A percentile compares a stretch with the other conserved stretches of the same genome.
phyloP scores from a whole-genome alignment of 352 stramenopile genomes.

The Globisporangium recalcitrans region DNA sequence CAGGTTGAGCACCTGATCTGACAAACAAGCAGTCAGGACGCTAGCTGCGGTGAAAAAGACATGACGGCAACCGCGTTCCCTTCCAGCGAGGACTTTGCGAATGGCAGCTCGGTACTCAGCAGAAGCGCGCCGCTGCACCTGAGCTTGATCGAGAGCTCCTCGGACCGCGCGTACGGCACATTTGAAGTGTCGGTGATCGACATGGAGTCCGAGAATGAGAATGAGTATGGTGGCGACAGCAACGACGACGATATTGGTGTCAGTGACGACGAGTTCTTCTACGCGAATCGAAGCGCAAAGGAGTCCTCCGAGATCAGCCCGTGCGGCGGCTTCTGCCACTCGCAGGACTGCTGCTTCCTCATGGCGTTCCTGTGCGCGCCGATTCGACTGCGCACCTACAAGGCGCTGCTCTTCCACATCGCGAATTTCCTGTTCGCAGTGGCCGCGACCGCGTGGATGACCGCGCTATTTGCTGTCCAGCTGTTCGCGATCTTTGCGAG shows the following conservation, averaged over 20 bases:
- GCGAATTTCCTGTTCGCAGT: conserved; percentile 44
- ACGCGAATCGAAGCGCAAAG: not conserved
- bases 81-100: not conserved
- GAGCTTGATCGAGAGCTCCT: conserved; percentile 16
- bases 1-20: not conserved
- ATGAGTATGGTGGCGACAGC: too few relatives aligned
- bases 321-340: conserved; percentile 18
- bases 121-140: conserved; percentile 5
- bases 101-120: not conserved
- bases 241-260: conserved; percentile 11
- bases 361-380: conserved; percentile 47
- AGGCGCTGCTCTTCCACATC: conserved; percentile 48
- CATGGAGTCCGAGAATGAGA: conserved; percentile 32
- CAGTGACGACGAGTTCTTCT: conserved; percentile 10
- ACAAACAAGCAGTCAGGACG: not conserved
- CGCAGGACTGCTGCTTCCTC: conserved; percentile 46
- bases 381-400: conserved; percentile 53
- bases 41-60: not conserved
- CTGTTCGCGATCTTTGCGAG: conserved; percentile 11
- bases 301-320: conserved; percentile 3
- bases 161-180: conserved; percentile 56
- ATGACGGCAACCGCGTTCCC: not conserved
- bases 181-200: conserved; percentile 70
- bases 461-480: conserved; percentile 25
- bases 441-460: conserved; percentile 23